Base-by-base conservation (phyloP, 2,329 filamentous ascomycete species). In the Mycosphaerelloides madeirae region DNA sequence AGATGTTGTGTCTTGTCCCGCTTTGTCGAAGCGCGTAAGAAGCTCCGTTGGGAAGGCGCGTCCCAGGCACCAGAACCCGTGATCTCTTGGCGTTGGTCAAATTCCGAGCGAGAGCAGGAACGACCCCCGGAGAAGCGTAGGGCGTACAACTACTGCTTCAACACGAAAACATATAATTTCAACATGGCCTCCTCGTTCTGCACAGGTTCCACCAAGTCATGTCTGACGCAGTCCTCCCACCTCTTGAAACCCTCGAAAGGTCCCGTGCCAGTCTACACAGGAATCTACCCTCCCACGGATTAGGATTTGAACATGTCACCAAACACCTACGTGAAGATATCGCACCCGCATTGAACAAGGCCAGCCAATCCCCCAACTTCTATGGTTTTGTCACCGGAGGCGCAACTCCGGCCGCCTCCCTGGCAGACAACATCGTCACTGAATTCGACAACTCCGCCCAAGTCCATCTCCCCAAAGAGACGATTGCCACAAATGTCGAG, bases 351-450 rank as follows among this genome's bases (percentile, higher is more conserved):
- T 75, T 93, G 47, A 88, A 84, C 56, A 77, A 74, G 16, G 46
- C 43, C 58, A 82, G 80, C 53, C 74, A 77, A 32, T 80, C 77
- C 33, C 66, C 80, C 9, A 79, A 81, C 43, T 95, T 94, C 72
- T 94, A 87, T 64, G 90, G 88, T 47, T 95, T 96, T 63, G 85
- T 96, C 5, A 95, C 84, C 0, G 91, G 91, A 34, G 85, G 87
- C 12, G 74, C 77, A 6, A 85, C 90, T 0, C 87, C 88, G 5
- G 80, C 88, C 18, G 89, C 89, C 25, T 77, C 84, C 55, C 78
- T 87, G 42, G 90, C 88, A 1, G 91, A 96, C 64, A 85, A 88
- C 52, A 68, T 95, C n/a, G 88, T 91, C 49, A 83, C 83, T 4
- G 77, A 79, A 7, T 78, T 84, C 49, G 90, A 96, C 62, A 87